A percentile compares a stretch with the other conserved stretches of the same genome.
These are phyloP conservation scores for Pichia sporocuriosa DNA, from an alignment of 805 yeast species.

Conservation along the genomic window DNA sequence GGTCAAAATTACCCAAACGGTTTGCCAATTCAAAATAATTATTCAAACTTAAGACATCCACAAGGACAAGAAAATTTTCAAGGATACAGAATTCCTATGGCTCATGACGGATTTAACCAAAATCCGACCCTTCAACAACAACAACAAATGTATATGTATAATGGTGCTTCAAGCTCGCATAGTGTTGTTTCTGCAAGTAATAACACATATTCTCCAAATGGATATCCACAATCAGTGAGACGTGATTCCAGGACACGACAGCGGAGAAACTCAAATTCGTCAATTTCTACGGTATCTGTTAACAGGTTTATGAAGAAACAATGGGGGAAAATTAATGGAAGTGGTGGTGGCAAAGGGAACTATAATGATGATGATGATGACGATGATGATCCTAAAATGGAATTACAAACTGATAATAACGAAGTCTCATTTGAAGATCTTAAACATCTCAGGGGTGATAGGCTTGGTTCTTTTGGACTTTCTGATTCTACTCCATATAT, in stretches of 20 bases:
- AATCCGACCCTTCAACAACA: constrained; percentile 2
- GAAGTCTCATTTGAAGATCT: constrained; percentile 59
- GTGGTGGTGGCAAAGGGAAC: constrained; percentile 18
- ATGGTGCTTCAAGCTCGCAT: background rate
- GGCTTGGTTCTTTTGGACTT: constrained; percentile 37
- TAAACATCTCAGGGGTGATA: constrained; percentile 55
- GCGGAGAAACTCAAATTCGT: constrained; percentile 11
- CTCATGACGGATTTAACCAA: background rate
- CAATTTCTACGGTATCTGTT: constrained; percentile 20
- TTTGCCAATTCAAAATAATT: too few species aligned
- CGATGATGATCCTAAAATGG: constrained; percentile 22
- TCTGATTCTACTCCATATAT: constrained; percentile 66
- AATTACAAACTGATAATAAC: constrained; percentile 27
- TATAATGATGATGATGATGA: constrained; percentile 26
- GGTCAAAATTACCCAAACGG: too few species aligned
- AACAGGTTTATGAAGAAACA: constrained; percentile 38
- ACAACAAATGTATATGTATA: constrained; percentile 2
- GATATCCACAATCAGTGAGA: too few species aligned
- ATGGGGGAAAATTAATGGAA: constrained; percentile 22
- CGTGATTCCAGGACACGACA: background rate
- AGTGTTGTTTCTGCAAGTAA: background rate
- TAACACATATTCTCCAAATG: background rate
- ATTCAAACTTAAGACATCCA: too few species aligned
- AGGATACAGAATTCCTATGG: too few species aligned
- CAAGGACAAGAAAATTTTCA: too few species aligned